Conservation (phyloP, 345 rosid genomes). For the Lumnitzera racemosa region DNA sequence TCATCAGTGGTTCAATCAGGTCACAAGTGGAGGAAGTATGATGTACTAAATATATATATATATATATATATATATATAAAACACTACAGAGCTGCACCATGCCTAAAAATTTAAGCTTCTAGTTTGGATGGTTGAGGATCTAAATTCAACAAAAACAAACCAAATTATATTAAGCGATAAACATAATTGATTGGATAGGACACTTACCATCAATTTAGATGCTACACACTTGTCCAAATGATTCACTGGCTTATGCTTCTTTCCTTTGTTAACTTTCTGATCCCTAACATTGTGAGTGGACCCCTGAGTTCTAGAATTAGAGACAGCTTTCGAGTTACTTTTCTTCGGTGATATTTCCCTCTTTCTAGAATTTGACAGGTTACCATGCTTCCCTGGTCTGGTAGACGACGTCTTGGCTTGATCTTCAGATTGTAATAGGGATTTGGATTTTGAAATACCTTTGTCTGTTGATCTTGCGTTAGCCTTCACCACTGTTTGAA, state of each 20-base stretch:
- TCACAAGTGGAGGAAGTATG: too few species aligned
- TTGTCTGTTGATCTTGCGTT: slow-evolving; percentile 27
- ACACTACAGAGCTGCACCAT: too few species aligned
- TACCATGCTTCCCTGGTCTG: slow-evolving; percentile 28
- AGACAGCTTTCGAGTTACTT: slow-evolving; percentile 1
- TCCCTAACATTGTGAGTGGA: not conserved
- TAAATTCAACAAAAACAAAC: too few species aligned
- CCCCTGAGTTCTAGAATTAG: not conserved
- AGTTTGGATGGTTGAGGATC: too few species aligned
- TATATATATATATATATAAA: too few species aligned
- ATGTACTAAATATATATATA: too few species aligned
- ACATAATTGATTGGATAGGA: too few species aligned
- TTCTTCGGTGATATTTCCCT: slow-evolving; percentile 12
- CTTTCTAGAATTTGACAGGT: slow-evolving; percentile 18
- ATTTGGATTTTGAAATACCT: slow-evolving; percentile 30
- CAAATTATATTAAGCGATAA: too few species aligned
- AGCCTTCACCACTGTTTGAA: slow-evolving; percentile 16
- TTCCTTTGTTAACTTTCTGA: not conserved
- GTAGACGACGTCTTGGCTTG: slow-evolving; percentile 22
- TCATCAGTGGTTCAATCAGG: too few species aligned
- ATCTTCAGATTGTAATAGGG: slow-evolving; percentile 25
- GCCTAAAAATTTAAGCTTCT: too few species aligned
- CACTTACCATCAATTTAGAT: not conserved
- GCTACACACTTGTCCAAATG: not conserved
- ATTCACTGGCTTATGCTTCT: not conserved